These are phyloP conservation scores for Fusarium sororula DNA, from an alignment of 2,329 filamentous ascomycete genomes.

Conservation along the genomic window DNA sequence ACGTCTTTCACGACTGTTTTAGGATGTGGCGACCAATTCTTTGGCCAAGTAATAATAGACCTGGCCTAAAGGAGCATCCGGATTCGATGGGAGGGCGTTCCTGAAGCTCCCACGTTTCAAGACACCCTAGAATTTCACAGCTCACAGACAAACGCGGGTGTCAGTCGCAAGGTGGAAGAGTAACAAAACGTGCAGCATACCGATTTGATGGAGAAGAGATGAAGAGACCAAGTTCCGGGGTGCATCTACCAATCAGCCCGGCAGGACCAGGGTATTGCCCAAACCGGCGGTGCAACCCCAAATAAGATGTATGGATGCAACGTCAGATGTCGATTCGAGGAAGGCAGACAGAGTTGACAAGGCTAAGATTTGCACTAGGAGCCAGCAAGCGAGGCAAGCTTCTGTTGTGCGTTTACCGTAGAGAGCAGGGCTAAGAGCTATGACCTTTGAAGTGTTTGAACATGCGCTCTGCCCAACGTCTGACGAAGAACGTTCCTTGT, in stretches of 20 bases:
- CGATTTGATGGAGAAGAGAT: slow-evolving; percentile 42
- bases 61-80: slow-evolving; percentile 21
- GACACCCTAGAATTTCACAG: slow-evolving; percentile 18
- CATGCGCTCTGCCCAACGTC: neutral
- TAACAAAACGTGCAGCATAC: slow-evolving; percentile 40
- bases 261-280: slow-evolving; percentile 29
- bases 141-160: slow-evolving; percentile 28
- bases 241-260: slow-evolving; percentile 42
- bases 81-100: slow-evolving; percentile 19
- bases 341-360: slow-evolving; percentile 11
- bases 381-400: slow-evolving; percentile 17
- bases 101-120: slow-evolving; percentile 40
- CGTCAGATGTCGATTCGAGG: slow-evolving; percentile 38
- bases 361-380: slow-evolving; percentile 19
- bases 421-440: neutral
- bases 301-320: slow-evolving; percentile 34
- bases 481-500: neutral
- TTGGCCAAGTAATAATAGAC: slow-evolving; percentile 1
- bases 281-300: slow-evolving; percentile 37
- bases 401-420: slow-evolving; percentile 3
- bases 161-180: slow-evolving; percentile 28
- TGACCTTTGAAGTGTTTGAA: slow-evolving; percentile 5
- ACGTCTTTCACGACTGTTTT: slow-evolving; percentile 23
- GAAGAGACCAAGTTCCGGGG: slow-evolving; percentile 35
- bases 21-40: slow-evolving; percentile 17